Evolutionary conservation across 2,329 filamentous ascomycete species (phyloP).

Genomic region (Fusarium poae): DNA sequence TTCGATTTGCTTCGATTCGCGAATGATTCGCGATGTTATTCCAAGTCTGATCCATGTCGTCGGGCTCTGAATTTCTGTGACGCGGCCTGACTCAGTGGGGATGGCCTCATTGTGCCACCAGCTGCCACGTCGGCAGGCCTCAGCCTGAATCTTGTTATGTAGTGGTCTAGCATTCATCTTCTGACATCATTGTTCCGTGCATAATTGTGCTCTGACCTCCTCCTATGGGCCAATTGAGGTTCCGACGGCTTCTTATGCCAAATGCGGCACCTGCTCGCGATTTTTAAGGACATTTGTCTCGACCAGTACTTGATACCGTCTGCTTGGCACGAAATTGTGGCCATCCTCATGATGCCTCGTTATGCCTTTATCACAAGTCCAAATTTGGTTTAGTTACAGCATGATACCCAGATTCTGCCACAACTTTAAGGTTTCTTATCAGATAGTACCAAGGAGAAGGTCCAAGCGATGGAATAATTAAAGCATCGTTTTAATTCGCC

Average conservation of each 20-base stretch:
- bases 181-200: neutral
- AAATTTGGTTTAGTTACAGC: neutral
- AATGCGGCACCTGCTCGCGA: neutral
- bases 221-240: neutral
- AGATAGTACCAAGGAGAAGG: neutral
- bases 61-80: constrained; percentile 2
- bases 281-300: neutral
- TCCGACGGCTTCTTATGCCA: neutral
- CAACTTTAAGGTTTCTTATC: neutral
- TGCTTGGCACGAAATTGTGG: neutral
- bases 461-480: neutral
- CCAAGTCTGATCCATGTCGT: constrained; percentile 18
- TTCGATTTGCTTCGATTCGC: constrained; percentile 3
- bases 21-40: neutral
- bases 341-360: neutral
- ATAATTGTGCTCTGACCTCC: neutral
- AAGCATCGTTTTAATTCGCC: neutral
- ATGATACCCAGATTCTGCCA: too few relatives aligned
- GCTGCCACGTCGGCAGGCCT: constrained; percentile 21
- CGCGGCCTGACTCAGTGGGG: constrained; percentile 23
- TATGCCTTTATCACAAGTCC: neutral
- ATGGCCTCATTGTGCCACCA: constrained; percentile 34
- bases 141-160: neutral
- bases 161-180: neutral
- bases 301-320: too few relatives aligned